Base-by-base conservation (phyloP, 2,329 filamentous ascomycete species). In the Ophiostoma himal-ulmi region DNA sequence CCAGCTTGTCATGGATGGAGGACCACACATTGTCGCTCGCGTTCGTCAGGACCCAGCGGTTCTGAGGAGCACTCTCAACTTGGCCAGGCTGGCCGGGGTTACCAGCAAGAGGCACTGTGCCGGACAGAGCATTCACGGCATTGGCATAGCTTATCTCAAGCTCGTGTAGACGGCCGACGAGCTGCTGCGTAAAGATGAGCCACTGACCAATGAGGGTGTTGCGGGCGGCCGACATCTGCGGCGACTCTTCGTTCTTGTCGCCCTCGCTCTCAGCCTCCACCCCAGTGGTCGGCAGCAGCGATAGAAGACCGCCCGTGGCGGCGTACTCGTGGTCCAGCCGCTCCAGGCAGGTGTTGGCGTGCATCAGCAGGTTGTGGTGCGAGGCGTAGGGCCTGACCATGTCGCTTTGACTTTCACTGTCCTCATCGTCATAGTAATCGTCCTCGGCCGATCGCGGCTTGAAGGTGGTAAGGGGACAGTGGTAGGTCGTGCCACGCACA, bases 291-390 rank as follows among this genome's bases (percentile, higher is more conserved):
- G 86, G 86, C 0, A 89, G 80, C 8, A 88, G 78, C 22, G 83
- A 82, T 60, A 88, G 78, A 22, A 89, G 77, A 2, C 86, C 86
- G 20, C 86, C 86, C 48, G 84, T 83, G 36, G 82, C 79, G 62
- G 81, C 81, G 74, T 83, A 86, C 76, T 88, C 86, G 75, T 88
- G 85, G 73, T 89, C 86, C 7, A 89, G 81, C 1, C 84, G 80
- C 78, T 88, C 86, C 6, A 89, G 82, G 68, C 86, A 84, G 71
- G 84, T 81, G 75, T 88, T 88, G 71, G 86, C 85, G 75, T 88
- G 86, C 78, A 82, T 80, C 37, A 86, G 78, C 20, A 88, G 80
- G 41, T 80, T 80, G 72, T 82, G 79, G 73, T 86, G 84, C 69
- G 78, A 81, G 67, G 80, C 79, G 71, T 82, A 85, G 3, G 82